Base-by-base conservation (phyloP, 129 eudicot genomes). In the Pittosporum tobira region DNA sequence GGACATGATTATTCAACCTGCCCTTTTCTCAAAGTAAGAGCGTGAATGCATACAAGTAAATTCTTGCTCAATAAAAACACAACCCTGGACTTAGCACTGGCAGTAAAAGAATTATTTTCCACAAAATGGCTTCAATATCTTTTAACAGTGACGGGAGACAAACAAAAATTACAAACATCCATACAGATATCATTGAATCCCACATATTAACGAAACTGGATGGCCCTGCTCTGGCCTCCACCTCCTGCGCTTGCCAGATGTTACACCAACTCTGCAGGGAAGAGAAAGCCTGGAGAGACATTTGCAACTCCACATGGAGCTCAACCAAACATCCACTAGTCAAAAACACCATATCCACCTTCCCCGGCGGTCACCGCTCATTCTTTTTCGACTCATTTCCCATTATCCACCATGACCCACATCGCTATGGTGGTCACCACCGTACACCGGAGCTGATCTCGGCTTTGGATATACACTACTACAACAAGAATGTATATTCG, bases 181-280 rank as follows among this genome's bases (percentile, higher is more conserved):
- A 75, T 16, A 64, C 69, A 0, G 75, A 75, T 59, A 56, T 85
- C 16, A 61, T 81, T 31, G 68, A 61, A 23, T 24, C 76, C 61
- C 79, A 78, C 69, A 78, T 85, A 68, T 49, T 85, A 3, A 71
- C 74, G 44, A 63, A 43, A 8, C 83, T 85, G 20, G 85, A 85
- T 58, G 88, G 85, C 57, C 65, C 49, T 14, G 58, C 78, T 12
- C 82, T 78, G 19, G 71, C 77, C 63, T 5, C 85, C 61, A 21
- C 77, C 49, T 27, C 76, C 49, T 60, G 73, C 62, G 63, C 65
- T 15, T 71, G 88, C 2, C 15, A 83, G 0, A 16, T 62, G 4
- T 53, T 78, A 6, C 73, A 36, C 13, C 13, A 54, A 48, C 70
- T 85, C 5, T 66, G 77, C 59, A 20, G 70, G 22, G 72, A 71